phyloP scores from a whole-genome alignment of 495 filamentous ascomycete genomes.

The Tricharina praecox region DNA sequence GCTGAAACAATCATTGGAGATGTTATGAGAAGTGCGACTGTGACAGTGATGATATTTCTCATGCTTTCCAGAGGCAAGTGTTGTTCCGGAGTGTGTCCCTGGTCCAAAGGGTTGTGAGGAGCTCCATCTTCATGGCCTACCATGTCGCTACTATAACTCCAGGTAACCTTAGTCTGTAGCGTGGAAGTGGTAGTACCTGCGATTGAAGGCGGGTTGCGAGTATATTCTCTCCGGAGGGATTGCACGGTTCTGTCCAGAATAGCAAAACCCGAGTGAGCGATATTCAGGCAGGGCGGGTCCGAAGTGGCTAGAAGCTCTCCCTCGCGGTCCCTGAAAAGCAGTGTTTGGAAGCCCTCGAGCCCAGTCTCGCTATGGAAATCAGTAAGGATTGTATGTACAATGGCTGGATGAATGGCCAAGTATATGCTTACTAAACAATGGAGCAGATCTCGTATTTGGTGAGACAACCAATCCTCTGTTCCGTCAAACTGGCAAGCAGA shows the following conservation, averaged over 20 bases:
- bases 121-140: not conserved
- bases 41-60: not conserved
- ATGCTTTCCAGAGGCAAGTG: not conserved
- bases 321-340: constrained; percentile 45
- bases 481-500: not conserved
- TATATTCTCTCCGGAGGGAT: not conserved
- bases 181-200: not conserved
- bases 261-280: not conserved
- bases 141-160: not conserved
- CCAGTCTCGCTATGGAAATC: constrained; percentile 36
- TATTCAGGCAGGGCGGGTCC: not conserved
- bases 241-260: not conserved
- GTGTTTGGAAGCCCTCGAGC: constrained; percentile 55
- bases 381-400: too few species aligned
- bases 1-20: not conserved
- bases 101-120: not conserved
- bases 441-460: constrained; percentile 12
- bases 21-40: not conserved
- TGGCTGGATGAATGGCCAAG: too few species aligned
- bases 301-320: not conserved
- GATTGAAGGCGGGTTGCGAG: not conserved
- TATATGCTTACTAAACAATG: constrained; percentile 12
- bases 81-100: not conserved
- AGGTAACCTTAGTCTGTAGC: not conserved
- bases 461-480: not conserved